Conservation (phyloP, 164 flowering plant species). For the Brasenia schreberi region DNA sequence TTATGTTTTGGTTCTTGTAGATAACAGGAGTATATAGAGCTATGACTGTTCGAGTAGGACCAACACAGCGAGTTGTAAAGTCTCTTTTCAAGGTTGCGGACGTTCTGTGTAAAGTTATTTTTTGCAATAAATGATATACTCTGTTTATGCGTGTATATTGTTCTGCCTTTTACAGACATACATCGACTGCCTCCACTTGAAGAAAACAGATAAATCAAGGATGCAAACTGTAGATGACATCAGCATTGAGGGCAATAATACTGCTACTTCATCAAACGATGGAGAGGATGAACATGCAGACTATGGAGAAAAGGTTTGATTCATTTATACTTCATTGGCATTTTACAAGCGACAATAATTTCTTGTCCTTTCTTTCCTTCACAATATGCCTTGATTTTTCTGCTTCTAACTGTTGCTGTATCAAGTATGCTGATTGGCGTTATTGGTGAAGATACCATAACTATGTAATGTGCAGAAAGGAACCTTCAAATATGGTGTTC, state of each 20-base stretch:
- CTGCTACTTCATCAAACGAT: constrained; percentile 8
- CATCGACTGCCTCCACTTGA: constrained; percentile 88
- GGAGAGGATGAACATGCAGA: constrained; percentile 31
- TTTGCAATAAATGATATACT: too few relatives aligned
- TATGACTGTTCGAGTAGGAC: constrained; percentile 92
- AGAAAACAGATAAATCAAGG: constrained; percentile 79
- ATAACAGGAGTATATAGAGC: constrained; percentile 98
- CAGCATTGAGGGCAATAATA: constrained; percentile 34
- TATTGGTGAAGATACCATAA: too few relatives aligned
- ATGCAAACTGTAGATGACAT: constrained; percentile 65
- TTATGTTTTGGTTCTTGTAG: constrained; percentile 19
- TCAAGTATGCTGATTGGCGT: too few relatives aligned
- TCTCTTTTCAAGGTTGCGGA: constrained; percentile 70
- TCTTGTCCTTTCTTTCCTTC: not conserved
- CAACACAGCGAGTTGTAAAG: constrained; percentile 86
- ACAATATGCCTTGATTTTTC: not conserved
- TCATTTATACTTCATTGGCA: not conserved
- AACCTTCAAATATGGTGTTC: too few relatives aligned
- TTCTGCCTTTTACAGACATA: constrained; percentile 52
- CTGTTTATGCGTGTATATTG: not conserved
- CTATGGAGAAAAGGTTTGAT: constrained; percentile 32
- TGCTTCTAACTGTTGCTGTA: too few relatives aligned
- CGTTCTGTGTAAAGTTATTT: not conserved
- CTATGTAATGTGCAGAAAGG: too few relatives aligned
- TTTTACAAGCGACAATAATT: not conserved